Evolutionary conservation across 352 stramenopile species (phyloP).

Genomic region (Phytopythium mirpurense): DNA sequence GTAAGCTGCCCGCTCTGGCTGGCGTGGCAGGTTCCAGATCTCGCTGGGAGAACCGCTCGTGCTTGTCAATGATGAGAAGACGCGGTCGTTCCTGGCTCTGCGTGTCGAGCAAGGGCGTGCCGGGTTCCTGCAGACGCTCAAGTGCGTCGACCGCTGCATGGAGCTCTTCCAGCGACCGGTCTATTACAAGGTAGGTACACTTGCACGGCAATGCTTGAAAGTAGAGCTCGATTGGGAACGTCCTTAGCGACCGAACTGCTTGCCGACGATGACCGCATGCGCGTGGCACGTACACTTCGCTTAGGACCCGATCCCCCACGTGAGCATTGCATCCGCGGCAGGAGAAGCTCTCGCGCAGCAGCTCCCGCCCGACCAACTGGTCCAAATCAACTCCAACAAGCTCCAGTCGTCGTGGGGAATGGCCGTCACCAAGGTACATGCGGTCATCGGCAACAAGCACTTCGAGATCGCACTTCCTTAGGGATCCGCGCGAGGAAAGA

Average conservation of each 20-base stretch:
- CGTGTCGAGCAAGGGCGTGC: constrained; percentile 30
- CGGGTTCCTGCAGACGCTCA: constrained; percentile 33
- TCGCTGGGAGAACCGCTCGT: constrained; percentile 32
- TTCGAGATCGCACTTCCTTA: constrained; percentile 54
- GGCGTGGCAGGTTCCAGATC: constrained; percentile 39
- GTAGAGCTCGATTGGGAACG: background rate
- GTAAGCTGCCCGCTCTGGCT: background rate
- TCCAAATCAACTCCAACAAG: constrained; percentile 10
- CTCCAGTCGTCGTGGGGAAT: constrained; percentile 10
- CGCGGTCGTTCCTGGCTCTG: constrained; percentile 69
- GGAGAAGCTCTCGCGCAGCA: constrained; percentile 34
- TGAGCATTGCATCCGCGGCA: constrained; percentile 70
- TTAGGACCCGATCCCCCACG: constrained; percentile 73
- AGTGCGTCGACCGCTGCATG: constrained; percentile 63
- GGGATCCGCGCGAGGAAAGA: background rate
- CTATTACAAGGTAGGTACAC: constrained; percentile 74
- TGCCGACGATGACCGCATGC: constrained; percentile 27
- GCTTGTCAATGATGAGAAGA: constrained; percentile 69
- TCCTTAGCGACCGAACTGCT: constrained; percentile 22
- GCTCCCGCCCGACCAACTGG: constrained; percentile 33
- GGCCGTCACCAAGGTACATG: constrained; percentile 40
- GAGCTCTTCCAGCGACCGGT: constrained; percentile 31
- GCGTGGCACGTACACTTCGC: constrained; percentile 4
- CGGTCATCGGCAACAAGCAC: constrained; percentile 82
- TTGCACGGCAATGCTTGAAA: background rate